A percentile compares a stretch with the other conserved stretches of the same genome.
Conservation (phyloP, 1,284 basidiomycete species). For the Fomitopsis pinicola region DNA sequence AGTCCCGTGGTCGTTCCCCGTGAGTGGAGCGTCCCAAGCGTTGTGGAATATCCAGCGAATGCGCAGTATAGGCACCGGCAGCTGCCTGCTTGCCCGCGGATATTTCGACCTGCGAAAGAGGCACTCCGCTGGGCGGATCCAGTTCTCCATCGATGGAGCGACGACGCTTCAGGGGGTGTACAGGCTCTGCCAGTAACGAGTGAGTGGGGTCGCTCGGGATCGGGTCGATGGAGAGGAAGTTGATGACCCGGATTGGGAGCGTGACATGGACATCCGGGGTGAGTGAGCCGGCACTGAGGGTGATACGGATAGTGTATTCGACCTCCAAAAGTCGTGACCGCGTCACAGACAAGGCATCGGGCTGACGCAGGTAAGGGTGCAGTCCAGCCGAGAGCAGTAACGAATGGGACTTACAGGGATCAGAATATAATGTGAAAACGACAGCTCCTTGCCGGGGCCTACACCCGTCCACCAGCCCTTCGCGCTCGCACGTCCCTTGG, state of each 20-base stretch:
- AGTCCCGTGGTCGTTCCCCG: background rate
- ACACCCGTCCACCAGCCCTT: constrained; percentile 89
- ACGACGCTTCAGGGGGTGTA: constrained; percentile 12
- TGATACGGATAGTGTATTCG: constrained; percentile 71
- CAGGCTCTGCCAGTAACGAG: constrained; percentile 18
- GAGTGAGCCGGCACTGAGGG: constrained; percentile 61
- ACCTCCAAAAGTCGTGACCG: constrained; percentile 79
- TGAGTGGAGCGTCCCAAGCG: background rate
- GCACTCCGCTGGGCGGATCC: background rate
- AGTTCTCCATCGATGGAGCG: constrained; percentile 10
- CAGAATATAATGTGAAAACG: constrained; percentile 60
- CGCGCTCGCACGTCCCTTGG: constrained; percentile 70
- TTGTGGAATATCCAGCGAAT: background rate
- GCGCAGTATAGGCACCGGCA: background rate
- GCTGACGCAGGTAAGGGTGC: constrained; percentile 22
- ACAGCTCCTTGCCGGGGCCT: constrained; percentile 52
- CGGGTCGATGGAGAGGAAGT: constrained; percentile 79
- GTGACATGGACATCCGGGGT: constrained; percentile 63
- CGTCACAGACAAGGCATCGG: constrained; percentile 72
- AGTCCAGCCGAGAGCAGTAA: background rate
- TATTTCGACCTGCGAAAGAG: background rate
- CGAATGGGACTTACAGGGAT: constrained; percentile 61
- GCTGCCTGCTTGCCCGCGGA: background rate
- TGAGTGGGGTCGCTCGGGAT: constrained; percentile 42
- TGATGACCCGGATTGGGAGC: constrained; percentile 72